Conservation (phyloP, 1,284 basidiomycete genomes). For the Tetrapyrgos nigripes region DNA sequence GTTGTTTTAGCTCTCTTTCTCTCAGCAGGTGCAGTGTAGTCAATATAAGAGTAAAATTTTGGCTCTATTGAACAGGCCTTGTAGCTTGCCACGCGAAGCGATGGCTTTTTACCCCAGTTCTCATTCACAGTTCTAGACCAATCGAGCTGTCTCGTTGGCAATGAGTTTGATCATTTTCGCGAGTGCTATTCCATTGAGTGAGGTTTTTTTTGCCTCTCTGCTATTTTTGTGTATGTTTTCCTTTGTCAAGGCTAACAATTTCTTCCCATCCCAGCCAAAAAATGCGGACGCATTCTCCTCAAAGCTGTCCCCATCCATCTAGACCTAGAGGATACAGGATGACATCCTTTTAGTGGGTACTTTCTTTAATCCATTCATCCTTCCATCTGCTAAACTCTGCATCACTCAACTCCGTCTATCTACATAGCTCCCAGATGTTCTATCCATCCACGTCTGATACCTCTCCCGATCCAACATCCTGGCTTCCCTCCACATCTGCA, state of each 20-base stretch:
- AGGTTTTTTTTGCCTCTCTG: slow-evolving; percentile 7
- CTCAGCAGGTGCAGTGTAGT: too few species aligned
- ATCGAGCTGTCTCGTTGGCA: slow-evolving; percentile 50
- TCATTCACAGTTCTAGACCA: slow-evolving; percentile 50
- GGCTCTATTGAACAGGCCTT: too few species aligned
- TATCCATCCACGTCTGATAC: slow-evolving; percentile 56
- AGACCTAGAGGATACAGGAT: slow-evolving; percentile 51
- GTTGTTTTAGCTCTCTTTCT: too few species aligned
- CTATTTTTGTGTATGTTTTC: slow-evolving; percentile 10
- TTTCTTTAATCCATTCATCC: too few species aligned
- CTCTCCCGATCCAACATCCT: slow-evolving; percentile 55
- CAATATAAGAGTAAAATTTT: too few species aligned
- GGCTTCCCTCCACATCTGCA: slow-evolving; percentile 55
- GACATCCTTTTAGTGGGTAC: slow-evolving; percentile 45
- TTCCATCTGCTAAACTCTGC: slow-evolving; percentile 5
- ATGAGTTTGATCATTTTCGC: slow-evolving; percentile 55
- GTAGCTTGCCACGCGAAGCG: too few species aligned
- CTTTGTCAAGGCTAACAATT: slow-evolving; percentile 8
- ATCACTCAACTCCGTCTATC: slow-evolving; percentile 1
- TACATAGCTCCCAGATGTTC: slow-evolving; percentile 45
- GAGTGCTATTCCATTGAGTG: slow-evolving; percentile 54
- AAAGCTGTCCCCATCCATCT: slow-evolving; percentile 52
- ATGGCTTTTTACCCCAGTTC: too few species aligned
- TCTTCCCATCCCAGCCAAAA: slow-evolving; percentile 40
- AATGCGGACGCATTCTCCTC: slow-evolving; percentile 52